A percentile compares a stretch with the other conserved stretches of the same genome.
phyloP scores from a whole-genome alignment of 176 grass and related monocot genomes.

The Eremochloa ophiuroides region DNA sequence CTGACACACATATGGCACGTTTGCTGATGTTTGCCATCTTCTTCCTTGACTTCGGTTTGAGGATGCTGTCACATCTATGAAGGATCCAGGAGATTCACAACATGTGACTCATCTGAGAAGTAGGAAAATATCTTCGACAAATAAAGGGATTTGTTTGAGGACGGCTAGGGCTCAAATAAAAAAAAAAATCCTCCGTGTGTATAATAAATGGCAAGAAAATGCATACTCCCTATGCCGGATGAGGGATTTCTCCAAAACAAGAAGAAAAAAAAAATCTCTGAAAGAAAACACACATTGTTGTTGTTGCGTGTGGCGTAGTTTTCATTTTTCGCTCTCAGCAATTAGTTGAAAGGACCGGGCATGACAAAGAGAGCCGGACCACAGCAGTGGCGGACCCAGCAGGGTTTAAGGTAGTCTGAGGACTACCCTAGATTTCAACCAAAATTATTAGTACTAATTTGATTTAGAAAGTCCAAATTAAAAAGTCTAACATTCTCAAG shows the following conservation, averaged over 20 bases:
- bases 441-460: too few relatives aligned
- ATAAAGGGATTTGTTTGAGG: neutral
- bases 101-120: neutral
- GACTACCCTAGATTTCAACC: too few relatives aligned
- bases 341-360: conserved; percentile 14
- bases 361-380: too few relatives aligned
- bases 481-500: too few relatives aligned
- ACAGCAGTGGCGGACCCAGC: too few relatives aligned
- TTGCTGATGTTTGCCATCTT: conserved; percentile 22
- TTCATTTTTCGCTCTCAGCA: neutral
- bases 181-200: neutral
- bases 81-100: neutral
- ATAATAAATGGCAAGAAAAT: neutral
- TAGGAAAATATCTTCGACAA: conserved; percentile 4
- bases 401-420: too few relatives aligned
- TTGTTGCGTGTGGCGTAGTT: neutral
- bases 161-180: neutral
- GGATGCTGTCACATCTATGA: conserved; percentile 15
- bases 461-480: too few relatives aligned
- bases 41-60: conserved; percentile 3
- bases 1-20: neutral
- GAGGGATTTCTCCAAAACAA: neutral
- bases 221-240: too few relatives aligned
- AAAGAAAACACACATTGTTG: neutral
- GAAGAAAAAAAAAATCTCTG: neutral